These are phyloP conservation scores for Telopea speciosissima DNA, from an alignment of 177 flowering plant species.

Conservation along the genomic window DNA sequence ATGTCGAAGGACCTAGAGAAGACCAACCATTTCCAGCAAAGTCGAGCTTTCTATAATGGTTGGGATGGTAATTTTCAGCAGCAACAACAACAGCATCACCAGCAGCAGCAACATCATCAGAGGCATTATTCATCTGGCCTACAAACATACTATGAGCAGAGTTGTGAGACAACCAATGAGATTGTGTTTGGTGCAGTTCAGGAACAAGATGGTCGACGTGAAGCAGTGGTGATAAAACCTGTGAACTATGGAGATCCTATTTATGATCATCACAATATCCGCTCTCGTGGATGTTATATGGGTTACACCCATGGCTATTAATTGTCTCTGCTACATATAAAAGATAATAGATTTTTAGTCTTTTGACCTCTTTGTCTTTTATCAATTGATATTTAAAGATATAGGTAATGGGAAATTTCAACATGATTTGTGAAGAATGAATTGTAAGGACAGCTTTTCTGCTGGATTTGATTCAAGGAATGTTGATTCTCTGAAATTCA, in stretches of 20 bases:
- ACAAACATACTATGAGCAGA: conserved; percentile 68
- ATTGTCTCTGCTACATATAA: conserved; percentile 15
- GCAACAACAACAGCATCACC: conserved; percentile 28
- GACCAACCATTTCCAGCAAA: conserved; percentile 54
- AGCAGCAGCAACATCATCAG: conserved; percentile 50
- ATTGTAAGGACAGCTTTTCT: conserved; percentile 6
- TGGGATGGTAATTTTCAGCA: conserved; percentile 48
- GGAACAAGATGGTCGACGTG: conserved; percentile 45
- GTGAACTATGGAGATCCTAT: conserved; percentile 49
- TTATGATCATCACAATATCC: conserved; percentile 44
- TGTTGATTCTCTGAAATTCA: not conserved
- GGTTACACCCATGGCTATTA: conserved; percentile 37
- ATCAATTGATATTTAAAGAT: conserved; percentile 3
- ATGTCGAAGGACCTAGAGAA: conserved; percentile 81
- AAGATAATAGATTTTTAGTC: not conserved
- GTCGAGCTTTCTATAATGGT: conserved; percentile 46
- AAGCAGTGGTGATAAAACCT: conserved; percentile 49
- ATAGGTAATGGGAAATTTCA: not conserved
- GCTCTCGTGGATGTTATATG: conserved; percentile 32
- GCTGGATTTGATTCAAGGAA: not conserved
- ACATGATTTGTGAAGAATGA: not conserved
- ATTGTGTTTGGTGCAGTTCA: conserved; percentile 90
- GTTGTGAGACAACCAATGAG: conserved; percentile 63
- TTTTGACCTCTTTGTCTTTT: conserved; percentile 7
- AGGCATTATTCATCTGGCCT: conserved; percentile 55